Evolutionary conservation across 2,329 filamentous ascomycete genomes (phyloP), one percentile per base, ranked within the genome.

Genomic region (Xylariaceae sp.): DNA sequence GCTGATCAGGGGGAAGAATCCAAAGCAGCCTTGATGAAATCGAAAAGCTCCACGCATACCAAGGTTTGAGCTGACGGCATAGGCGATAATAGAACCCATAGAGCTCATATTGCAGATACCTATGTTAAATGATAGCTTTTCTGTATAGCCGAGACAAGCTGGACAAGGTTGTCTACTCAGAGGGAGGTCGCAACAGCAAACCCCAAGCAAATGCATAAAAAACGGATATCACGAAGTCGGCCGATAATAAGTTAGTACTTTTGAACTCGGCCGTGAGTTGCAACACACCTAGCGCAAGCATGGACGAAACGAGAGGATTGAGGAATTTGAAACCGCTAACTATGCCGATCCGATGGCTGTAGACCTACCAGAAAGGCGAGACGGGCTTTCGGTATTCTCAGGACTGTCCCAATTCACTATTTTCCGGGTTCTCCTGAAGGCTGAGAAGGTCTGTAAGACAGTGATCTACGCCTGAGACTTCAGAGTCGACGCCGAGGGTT

Each of bases 201-300:
- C 30, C 41, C 41, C 9, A 43, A n/a, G n/a, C n/a, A n/a, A n/a
- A 36, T 6, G 39, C 19, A 19, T 31, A 43, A 15, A n/a, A n/a
- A n/a, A 43, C 26, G 2, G 36, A 39, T 3, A 43, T 36, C 6
- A 39, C 36, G 19, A 43, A 43, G 16, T n/a, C 16, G 6, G 36
- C 36, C 12, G 35, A 15, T 16, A 34, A 2, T 3, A 17, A n/a
- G 16, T 31, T 30, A 19, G 60, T 63, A 4, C 64, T 70, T 19
- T 69, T 37, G 53, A 87, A 86, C 13, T 84, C 78, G 6, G 50
- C 39, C 72, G 83, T 76, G 0, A 87, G 63, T 4, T 76, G 62
- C 0, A 75, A 73, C 0, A 85, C 75, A 3, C 76, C 81, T 0
- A 83, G 82, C 0, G 81, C 81, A 51, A 87, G 81, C 64, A 84